phyloP scores from a whole-genome alignment of 371 early-diverging fungal genomes.

The Synchytrium microbalum region DNA sequence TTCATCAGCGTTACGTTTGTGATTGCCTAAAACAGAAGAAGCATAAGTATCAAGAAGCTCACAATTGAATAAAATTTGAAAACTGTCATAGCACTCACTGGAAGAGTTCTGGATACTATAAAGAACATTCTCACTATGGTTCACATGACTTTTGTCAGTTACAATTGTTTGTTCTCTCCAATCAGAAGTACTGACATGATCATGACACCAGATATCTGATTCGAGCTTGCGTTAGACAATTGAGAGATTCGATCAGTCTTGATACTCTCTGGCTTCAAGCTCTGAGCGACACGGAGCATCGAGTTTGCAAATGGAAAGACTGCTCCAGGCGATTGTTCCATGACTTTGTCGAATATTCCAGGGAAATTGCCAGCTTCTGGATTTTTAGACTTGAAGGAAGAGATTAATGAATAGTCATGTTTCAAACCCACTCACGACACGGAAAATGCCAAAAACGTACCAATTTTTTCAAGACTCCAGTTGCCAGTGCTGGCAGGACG shows the following conservation, averaged over 20 bases:
- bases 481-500: not conserved
- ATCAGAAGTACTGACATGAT: slow-evolving; percentile 20
- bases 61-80: too few species aligned
- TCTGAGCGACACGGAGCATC: not conserved
- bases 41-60: too few species aligned
- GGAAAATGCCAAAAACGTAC: not conserved
- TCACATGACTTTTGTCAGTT: too few species aligned
- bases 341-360: not conserved
- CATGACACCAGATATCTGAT: slow-evolving; percentile 24
- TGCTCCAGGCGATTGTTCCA: not conserved
- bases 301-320: not conserved
- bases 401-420: too few species aligned
- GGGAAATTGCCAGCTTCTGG: not conserved
- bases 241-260: slow-evolving; percentile 17
- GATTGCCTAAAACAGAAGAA: too few species aligned
- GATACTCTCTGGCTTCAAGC: not conserved
- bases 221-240: slow-evolving; percentile 22
- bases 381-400: too few species aligned
- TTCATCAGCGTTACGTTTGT: slow-evolving; percentile 21
- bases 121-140: slow-evolving; percentile 11
- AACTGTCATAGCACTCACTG: too few species aligned
- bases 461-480: not conserved
- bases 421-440: too few species aligned
- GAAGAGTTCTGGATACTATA: too few species aligned
- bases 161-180: too few species aligned